Percentiles rank a stretch among this genome's conserved stretches.
These are phyloP conservation scores for Trichophyton equinum DNA, from an alignment of 2,329 filamentous ascomycete genomes.

Conservation along the genomic window DNA sequence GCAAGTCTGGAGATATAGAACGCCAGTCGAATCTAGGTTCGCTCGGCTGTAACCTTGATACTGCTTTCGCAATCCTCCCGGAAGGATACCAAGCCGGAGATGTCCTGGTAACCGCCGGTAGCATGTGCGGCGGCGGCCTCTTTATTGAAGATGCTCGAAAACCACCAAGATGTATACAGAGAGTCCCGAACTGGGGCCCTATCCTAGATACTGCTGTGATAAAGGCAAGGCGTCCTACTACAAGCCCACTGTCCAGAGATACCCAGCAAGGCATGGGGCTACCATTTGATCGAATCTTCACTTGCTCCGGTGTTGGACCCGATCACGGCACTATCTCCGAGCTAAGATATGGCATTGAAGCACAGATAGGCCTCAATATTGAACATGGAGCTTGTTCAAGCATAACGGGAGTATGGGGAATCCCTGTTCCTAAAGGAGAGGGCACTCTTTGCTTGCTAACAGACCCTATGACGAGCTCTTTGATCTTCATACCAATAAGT, in stretches of 20 bases:
- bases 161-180: constrained; percentile 42
- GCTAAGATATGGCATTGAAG: constrained; percentile 56
- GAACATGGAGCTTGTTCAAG: constrained; percentile 29
- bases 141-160: constrained; percentile 55
- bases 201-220: constrained; percentile 36
- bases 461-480: constrained; percentile 29
- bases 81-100: constrained; percentile 58
- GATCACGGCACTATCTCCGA: constrained; percentile 53
- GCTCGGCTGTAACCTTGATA: constrained; percentile 62
- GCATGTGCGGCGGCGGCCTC: constrained; percentile 63
- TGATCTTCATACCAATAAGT: constrained; percentile 28
- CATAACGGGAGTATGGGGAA: constrained; percentile 34
- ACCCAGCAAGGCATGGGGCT: constrained; percentile 14
- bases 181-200: constrained; percentile 50
- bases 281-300: constrained; percentile 49
- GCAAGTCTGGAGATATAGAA: constrained; percentile 42
- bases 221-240: constrained; percentile 15
- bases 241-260: background rate
- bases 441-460: constrained; percentile 32
- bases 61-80: constrained; percentile 59
- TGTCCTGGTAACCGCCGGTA: constrained; percentile 66
- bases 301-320: constrained; percentile 50
- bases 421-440: constrained; percentile 24
- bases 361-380: constrained; percentile 44
- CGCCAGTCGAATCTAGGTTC: constrained; percentile 49